Base-by-base conservation (phyloP, 208 protist species). In the Trypanosoma mega region DNA sequence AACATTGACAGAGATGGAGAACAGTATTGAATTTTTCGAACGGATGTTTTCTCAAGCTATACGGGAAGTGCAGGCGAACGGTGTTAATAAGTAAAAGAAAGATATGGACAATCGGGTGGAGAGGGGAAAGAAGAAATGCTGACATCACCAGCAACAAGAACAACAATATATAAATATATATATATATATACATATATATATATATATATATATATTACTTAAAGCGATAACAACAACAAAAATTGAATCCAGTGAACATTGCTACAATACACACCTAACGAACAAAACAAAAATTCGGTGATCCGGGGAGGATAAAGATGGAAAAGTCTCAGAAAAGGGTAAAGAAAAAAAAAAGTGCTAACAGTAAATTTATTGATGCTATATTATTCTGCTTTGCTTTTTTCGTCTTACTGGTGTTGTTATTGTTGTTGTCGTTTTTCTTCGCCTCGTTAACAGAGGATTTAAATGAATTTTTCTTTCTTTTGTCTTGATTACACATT, bases 271-370 rank as follows among this genome's bases (percentile, higher is more conserved):
- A 39, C 34, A 39, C 12, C 6, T 16, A 39, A 12, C 34, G 34
- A 6, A 12, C 12, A 6, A 39, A 12, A 39, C 34, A 39, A 6
- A 21, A 11, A 27, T 41, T 2, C 6, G 5, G 29, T 46, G 12
- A 2, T 6, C 9, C 8, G 14, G n/a, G 54, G 18, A 20, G 34
- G 54, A 14, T 2, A 49, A n/a, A 39, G 4, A 21, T 37, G 1
- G 20, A 16, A 20, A 47, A 36, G 20, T 16, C 2, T 2, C 24
- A 49, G 3, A 2, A 6, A 11, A 36, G 41, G 41, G 11, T 2
- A 49, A 49, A 16, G 51, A 20, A 56, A 41, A n/a, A 20, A 41
- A 43, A 41, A 41, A 34, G 8, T 23, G 33, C 9, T 5, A 56
- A 20, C 9, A 24, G 41, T 36, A 50, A 41, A 31, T 36, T 16